Base-by-base conservation (phyloP, 148 eudicot genomes). In the Talinum fruticosum region DNA sequence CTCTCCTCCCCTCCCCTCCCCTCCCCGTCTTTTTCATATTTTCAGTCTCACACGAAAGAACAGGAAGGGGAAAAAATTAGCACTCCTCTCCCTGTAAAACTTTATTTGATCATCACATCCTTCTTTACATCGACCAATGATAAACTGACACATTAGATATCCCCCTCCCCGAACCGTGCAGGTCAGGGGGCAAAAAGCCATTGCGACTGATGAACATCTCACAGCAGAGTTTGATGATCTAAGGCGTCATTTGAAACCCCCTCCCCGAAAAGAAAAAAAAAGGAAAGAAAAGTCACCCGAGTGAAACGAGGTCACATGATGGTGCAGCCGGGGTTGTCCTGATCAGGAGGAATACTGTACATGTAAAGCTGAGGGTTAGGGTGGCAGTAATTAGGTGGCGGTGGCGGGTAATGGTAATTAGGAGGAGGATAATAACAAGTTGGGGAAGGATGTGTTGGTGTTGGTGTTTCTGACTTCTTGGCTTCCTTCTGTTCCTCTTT, bases 331-430 rank as follows among this genome's bases (percentile, higher is more conserved):
- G 38, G 66, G 45, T 73, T 57, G 8, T 73, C 66, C n/a, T n/a
- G n/a, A 32, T 53, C 41, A 53, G 44, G 64, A 53, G 65, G 29
- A 16, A 47, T 4, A n/a, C 44, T 53, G 66, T n/a, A 73, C 76
- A 73, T n/a, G 35, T 73, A 54, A 73, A 32, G 19, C 28, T 73
- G 76, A 10, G 44, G 66, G 54, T 73, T 73, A 30, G 44, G 76
- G 61, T 34, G 36, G 41, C 66, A 33, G 28, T 73, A 73, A 73
- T 73, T 53, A 7, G 76, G 76, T 30, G 76, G 76, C 5, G 38
- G 66, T 8, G 64, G 64, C 6, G 32, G 66, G 33, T 28, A 62
- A 29, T 62, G 6, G 28, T 62, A 24, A 62, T 13, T 12, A 26
- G 66, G 66, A 23, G 54, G 54, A 51, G 23, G 16, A 73, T 34